Evolutionary conservation across 2,329 filamentous ascomycete genomes (phyloP), one percentile per base, ranked within the genome.

Genomic region (Sphaerostilbella broomeana): DNA sequence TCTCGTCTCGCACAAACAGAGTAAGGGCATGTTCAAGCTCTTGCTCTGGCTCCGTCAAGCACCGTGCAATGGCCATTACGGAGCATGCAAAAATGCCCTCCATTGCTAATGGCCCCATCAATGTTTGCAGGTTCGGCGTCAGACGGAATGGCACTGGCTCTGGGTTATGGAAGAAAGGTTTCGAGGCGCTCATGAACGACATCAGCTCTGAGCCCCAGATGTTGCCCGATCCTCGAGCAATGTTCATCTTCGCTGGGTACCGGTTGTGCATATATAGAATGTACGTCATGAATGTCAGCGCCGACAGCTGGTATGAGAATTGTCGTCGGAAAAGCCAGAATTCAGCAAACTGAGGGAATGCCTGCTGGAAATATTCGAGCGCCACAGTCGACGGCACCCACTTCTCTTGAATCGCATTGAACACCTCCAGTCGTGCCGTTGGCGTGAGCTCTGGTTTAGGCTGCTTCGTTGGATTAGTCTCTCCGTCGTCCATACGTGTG

Each of bases 321-420:
- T 95, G 89, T 43, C 89, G 82, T 43, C 92, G 85, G 86, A 99
- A 99, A 42, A 98, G 77, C 88, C 90, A 98, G 71, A 97, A 95
- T 54, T 95, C 89, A 31, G 85, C 79, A 62, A 86, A 98, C 47
- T 86, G 83, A 20, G 88, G 84, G 65, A 92, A 97, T 5, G 81
- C 85, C 49, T 75, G 72, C 57, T 89, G 85, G 76, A 95, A 95
- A 68, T 90, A 95, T 49, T 94, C 80, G 38, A 94, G 74, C 16
- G 84, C 81, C 44, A 97, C 70, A 3, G 79, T 87, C 43, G 81
- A 81, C 5, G 88, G 85, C 40, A 95, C 89, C 76, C 84, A 94
- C 59, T 89, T 90, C 60, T 94, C 84, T 62, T 95, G 89, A 49
- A 99, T 94, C 2, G 90, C 86, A 29, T 83, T 84, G 59, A 95